Conservation (phyloP, 2,329 filamentous ascomycete genomes). For the Biscogniauxia sp. region DNA sequence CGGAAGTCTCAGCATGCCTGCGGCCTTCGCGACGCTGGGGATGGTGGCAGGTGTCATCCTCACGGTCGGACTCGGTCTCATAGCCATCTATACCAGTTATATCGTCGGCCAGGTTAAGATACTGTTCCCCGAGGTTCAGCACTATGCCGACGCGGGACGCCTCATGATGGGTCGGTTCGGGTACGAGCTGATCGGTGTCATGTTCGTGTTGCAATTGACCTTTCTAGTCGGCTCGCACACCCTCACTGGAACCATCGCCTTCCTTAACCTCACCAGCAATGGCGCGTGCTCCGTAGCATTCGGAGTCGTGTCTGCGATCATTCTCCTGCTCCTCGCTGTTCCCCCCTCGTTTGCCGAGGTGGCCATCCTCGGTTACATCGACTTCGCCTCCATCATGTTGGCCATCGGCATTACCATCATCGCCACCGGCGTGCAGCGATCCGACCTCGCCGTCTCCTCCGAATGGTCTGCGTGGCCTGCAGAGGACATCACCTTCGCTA, state of each 20-base stretch:
- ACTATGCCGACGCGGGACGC: slow-evolving; percentile 54
- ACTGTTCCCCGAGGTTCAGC: slow-evolving; percentile 30
- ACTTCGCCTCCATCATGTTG: slow-evolving; percentile 56
- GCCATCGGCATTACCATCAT: slow-evolving; percentile 61
- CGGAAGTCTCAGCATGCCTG: slow-evolving; percentile 49
- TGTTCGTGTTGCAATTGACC: slow-evolving; percentile 55
- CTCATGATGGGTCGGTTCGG: slow-evolving; percentile 53
- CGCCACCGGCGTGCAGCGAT: slow-evolving; percentile 46
- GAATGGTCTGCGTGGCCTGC: slow-evolving; percentile 34
- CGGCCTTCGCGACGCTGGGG: slow-evolving; percentile 51
- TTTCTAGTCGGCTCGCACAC: slow-evolving; percentile 65
- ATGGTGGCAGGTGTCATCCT: slow-evolving; percentile 50
- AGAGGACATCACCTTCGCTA: slow-evolving; percentile 39
- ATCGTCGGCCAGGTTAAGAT: slow-evolving; percentile 44
- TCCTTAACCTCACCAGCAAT: slow-evolving; percentile 57
- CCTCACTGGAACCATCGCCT: slow-evolving; percentile 59
- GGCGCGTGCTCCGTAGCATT: slow-evolving; percentile 58
- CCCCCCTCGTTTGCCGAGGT: slow-evolving; percentile 59
- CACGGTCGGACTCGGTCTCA: slow-evolving; percentile 41
- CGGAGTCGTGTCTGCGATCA: slow-evolving; percentile 50
- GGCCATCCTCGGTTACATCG: slow-evolving; percentile 55
- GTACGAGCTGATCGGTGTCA: slow-evolving; percentile 52
- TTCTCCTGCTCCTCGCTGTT: slow-evolving; percentile 54
- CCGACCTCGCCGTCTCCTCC: slow-evolving; percentile 17
- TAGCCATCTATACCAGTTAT: slow-evolving; percentile 48